phyloP scores from a whole-genome alignment of 2,329 filamentous ascomycete genomes.

The Pyricularia sp. region DNA sequence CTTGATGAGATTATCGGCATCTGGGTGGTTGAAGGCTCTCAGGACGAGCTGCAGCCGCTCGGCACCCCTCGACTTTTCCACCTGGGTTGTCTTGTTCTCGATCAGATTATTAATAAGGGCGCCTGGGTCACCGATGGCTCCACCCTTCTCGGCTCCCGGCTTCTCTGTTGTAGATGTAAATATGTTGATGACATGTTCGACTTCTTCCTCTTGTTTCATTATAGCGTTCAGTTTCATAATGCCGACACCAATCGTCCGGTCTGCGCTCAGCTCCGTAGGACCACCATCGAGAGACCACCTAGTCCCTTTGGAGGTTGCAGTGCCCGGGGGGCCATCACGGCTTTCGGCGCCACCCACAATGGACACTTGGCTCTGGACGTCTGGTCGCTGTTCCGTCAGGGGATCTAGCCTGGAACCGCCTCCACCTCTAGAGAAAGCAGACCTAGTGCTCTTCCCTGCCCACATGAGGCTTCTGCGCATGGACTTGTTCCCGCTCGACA shows the following conservation, averaged over 20 bases:
- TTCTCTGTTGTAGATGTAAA: constrained; percentile 58
- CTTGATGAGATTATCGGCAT: constrained; percentile 74
- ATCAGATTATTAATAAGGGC: constrained; percentile 65
- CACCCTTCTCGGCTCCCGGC: constrained; percentile 45
- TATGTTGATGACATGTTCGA: constrained; percentile 67
- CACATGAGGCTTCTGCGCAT: constrained; percentile 62
- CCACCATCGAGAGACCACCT: constrained; percentile 24
- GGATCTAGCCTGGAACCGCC: constrained; percentile 43
- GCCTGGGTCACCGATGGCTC: constrained; percentile 59
- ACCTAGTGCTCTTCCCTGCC: constrained; percentile 48
- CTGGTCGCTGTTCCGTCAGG: constrained; percentile 39
- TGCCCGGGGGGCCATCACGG: constrained; percentile 39
- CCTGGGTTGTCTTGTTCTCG: constrained; percentile 62
- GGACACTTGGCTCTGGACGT: constrained; percentile 25
- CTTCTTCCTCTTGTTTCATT: constrained; percentile 61
- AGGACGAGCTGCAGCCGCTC: constrained; percentile 74
- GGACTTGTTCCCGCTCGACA: constrained; percentile 40
- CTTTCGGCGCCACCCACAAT: constrained; percentile 25
- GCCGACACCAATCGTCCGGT: constrained; percentile 67
- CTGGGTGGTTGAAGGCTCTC: constrained; percentile 65
- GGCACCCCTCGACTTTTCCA: constrained; percentile 61
- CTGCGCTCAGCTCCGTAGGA: constrained; percentile 35
- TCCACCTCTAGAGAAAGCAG: constrained; percentile 40
- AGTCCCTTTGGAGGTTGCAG: constrained; percentile 41
- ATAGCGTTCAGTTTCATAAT: constrained; percentile 67